Evolutionary conservation across 257 asterid species (phyloP), one percentile per base, ranked within the genome.

Genomic region (Striga asiatica): DNA sequence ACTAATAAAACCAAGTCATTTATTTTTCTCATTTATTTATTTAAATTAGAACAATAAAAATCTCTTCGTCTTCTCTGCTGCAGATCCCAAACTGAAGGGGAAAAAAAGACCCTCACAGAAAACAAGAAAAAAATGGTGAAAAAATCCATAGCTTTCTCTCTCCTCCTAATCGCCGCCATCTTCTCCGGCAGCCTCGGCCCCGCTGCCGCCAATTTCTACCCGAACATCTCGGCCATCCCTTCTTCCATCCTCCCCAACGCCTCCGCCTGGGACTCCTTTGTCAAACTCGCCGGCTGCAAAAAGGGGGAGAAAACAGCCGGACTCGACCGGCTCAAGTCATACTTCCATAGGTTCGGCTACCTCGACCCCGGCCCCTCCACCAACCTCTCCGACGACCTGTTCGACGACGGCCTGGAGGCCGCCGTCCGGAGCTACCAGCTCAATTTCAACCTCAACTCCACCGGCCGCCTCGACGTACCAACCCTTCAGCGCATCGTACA

Each of bases 271-370:
- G 79, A 67, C 21, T 71, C 61, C 2, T 89, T 81, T 66, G 41
- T 58, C 50, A 58, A 42, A 27, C 65, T 82, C 20, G 53, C 47
- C 23, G 95, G 93, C 1, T n/a, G n/a, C n/a, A n/a, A n/a, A n/a
- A n/a, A n/a, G n/a, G n/a, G n/a, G n/a, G n/a, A n/a, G n/a, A n/a
- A n/a, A n/a, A n/a, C n/a, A n/a, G n/a, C n/a, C n/a, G n/a, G n/a
- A n/a, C n/a, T 34, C 85, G 7, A 50, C 74, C 2, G 64, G 61
- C 62, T 89, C 61, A 89, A 89, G 61, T 8, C 69, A 7, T 89
- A 89, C 31, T 76, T 85, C 43, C 88, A 71, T 18, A 55, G 43
- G 4, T 89, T 89, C 31, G 97, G 95, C 8, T 89, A 85, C 65
- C 76, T 78, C n/a, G 67, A 71, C 48, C n/a, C n/a, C n/a, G n/a